Percentiles rank a stretch among this genome's conserved stretches.
phyloP scores from a whole-genome alignment of 208 protist species.

The Naegleria gruberi region DNA sequence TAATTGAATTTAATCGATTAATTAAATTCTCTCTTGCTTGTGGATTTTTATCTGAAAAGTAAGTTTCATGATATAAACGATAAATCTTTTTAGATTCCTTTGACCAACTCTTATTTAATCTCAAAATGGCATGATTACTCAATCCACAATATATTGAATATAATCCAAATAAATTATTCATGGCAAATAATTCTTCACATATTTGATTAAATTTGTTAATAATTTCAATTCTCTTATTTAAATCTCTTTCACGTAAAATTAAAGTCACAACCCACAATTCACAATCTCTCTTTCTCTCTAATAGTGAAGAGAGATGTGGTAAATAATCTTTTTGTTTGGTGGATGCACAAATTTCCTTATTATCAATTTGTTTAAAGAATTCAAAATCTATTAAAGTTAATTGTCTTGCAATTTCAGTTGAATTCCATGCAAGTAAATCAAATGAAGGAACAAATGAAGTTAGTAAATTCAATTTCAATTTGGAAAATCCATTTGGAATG shows the following conservation, averaged over 20 bases:
- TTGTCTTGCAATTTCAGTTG: slow-evolving; percentile 23
- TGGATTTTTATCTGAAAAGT: not conserved
- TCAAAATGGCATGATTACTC: not conserved
- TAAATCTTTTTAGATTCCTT: not conserved
- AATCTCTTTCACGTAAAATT: slow-evolving; percentile 24
- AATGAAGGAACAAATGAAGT: not conserved
- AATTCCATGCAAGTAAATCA: not conserved
- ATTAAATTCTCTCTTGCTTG: not conserved
- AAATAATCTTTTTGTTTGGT: slow-evolving; percentile 31
- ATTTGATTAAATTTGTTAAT: slow-evolving; percentile 32
- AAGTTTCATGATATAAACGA: not conserved
- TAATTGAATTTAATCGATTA: not conserved
- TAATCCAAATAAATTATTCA: not conserved
- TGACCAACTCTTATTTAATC: not conserved
- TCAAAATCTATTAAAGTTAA: slow-evolving; percentile 31
- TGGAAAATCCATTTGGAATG: not conserved
- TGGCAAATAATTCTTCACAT: slow-evolving; percentile 15
- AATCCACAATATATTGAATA: not conserved
- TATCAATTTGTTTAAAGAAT: slow-evolving; percentile 33
- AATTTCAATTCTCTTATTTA: slow-evolving; percentile 29
- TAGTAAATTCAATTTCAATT: not conserved
- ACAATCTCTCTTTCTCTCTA: slow-evolving; percentile 35
- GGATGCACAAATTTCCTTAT: slow-evolving; percentile 32
- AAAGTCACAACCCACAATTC: not conserved
- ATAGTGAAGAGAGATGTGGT: not conserved